phyloP scores from a whole-genome alignment of 768 basidiomycete genomes.

The Kwoniella bestiolae region DNA sequence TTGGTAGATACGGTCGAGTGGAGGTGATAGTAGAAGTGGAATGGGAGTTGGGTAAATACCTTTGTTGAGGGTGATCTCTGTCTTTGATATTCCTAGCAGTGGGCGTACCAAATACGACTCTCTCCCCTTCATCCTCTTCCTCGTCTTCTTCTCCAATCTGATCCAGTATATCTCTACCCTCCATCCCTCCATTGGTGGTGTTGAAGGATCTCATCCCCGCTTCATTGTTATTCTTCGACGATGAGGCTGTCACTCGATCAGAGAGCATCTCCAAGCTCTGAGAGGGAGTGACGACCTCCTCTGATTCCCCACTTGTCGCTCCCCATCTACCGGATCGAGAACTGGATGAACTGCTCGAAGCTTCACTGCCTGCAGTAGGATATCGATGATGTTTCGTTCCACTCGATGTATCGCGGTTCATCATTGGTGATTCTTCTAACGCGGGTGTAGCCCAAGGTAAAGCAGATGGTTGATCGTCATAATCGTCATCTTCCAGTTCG shows the following conservation, averaged over 20 bases:
- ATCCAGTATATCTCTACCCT: constrained; percentile 31
- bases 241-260: constrained; percentile 22
- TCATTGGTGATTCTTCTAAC: constrained; percentile 30
- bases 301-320: constrained; percentile 35
- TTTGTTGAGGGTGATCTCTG: not conserved
- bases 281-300: constrained; percentile 50
- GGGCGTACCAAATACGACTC: constrained; percentile 36
- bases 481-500: constrained; percentile 33
- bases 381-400: constrained; percentile 24
- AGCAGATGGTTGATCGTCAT: constrained; percentile 39
- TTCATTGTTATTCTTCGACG: not conserved
- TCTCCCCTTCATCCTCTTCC: constrained; percentile 46
- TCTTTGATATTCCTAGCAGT: constrained; percentile 10
- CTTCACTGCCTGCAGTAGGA: constrained; percentile 30
- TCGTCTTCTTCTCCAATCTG: constrained; percentile 50
- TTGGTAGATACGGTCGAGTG: constrained; percentile 14
- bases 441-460: constrained; percentile 49
- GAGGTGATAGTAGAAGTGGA: constrained; percentile 26
- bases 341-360: constrained; percentile 30
- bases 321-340: constrained; percentile 34
- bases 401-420: constrained; percentile 12
- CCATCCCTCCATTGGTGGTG: not conserved
- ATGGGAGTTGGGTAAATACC: constrained; percentile 17
- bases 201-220: constrained; percentile 11
- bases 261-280: constrained; percentile 47